Conservation (phyloP, 192 early-diverging fungal species). For the Cladochytrium replicatum region DNA sequence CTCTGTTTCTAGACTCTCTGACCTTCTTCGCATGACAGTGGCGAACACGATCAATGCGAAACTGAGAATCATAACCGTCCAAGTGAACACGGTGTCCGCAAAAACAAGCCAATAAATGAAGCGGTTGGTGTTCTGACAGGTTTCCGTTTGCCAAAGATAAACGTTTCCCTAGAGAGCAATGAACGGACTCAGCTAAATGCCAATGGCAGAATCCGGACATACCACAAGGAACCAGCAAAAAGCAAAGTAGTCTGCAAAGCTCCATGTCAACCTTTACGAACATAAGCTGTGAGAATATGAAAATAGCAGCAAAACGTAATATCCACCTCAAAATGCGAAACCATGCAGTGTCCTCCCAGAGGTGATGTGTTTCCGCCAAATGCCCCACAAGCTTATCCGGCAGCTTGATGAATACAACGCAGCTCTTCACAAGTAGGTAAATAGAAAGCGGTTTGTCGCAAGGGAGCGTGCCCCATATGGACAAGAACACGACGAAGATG, state of each 20-base stretch:
- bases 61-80: background rate
- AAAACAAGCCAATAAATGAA: background rate
- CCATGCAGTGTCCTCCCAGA: background rate
- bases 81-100: background rate
- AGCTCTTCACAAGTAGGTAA: background rate
- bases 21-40: background rate
- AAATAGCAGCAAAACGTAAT: no score
- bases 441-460: background rate
- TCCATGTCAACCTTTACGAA: no score
- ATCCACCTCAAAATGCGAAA: no score
- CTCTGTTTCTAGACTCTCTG: background rate
- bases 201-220: no score
- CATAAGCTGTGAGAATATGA: no score
- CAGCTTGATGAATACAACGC: background rate
- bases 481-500: background rate
- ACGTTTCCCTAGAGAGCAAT: no score
- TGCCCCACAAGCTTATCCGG: background rate
- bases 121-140: background rate
- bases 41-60: background rate
- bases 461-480: background rate
- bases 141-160: background rate
- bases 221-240: background rate
- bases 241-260: background rate
- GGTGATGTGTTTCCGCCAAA: background rate
- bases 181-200: no score